phyloP scores from a whole-genome alignment of 257 asterid genomes.

The Solanum boliviense region DNA sequence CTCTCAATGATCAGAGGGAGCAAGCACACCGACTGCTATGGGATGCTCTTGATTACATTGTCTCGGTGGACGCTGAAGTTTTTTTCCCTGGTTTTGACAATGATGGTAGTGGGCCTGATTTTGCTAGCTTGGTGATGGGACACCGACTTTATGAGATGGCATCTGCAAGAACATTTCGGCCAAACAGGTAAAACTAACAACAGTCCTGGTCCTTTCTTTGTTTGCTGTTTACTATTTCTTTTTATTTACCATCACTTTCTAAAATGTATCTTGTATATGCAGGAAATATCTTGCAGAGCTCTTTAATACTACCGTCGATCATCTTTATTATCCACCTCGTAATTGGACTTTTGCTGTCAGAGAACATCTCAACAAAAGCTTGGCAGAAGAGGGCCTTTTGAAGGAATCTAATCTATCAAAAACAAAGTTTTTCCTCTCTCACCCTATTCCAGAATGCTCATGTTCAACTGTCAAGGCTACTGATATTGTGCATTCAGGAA shows the following conservation, averaged over 20 bases:
- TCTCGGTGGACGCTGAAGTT: constrained; percentile 83
- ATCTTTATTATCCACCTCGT: constrained; percentile 71
- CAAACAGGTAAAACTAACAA: constrained; percentile 53
- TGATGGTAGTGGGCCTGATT: constrained; percentile 89
- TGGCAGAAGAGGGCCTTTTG: constrained; percentile 53
- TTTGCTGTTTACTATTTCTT: neutral
- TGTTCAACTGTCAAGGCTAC: constrained; percentile 44
- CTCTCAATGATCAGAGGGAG: constrained; percentile 63
- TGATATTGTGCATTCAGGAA: constrained; percentile 25
- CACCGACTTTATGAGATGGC: constrained; percentile 78
- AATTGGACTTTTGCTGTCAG: constrained; percentile 73
- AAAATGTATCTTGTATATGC: constrained; percentile 3
- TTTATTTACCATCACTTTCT: constrained; percentile 1
- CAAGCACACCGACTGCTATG: constrained; percentile 82
- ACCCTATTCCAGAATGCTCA: constrained; percentile 83
- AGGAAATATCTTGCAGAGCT: constrained; percentile 67
- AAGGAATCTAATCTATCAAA: constrained; percentile 30
- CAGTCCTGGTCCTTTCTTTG: neutral
- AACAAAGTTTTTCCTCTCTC: constrained; percentile 65
- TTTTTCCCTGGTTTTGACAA: constrained; percentile 90
- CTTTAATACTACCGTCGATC: constrained; percentile 55
- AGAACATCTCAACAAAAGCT: constrained; percentile 83
- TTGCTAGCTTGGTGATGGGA: constrained; percentile 88
- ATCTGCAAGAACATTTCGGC: constrained; percentile 79
- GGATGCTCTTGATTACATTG: constrained; percentile 97